These are phyloP conservation scores for Leishmania martiniquensis DNA, from an alignment of 208 protist genomes.

Conservation along the genomic window DNA sequence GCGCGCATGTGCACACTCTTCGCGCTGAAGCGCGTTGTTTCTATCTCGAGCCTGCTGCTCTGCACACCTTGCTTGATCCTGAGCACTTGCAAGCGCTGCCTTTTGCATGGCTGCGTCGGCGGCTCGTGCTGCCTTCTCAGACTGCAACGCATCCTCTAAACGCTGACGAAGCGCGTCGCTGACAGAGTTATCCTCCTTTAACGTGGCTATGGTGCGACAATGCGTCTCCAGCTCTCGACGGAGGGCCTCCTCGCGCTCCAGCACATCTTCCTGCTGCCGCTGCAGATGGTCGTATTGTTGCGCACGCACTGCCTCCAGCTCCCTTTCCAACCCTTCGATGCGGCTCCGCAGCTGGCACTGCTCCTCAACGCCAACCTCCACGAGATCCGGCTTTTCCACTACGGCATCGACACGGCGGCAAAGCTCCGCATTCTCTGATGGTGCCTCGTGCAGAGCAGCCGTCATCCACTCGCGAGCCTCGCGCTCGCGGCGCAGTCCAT, in stretches of 20 bases:
- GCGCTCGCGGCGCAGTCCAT: not conserved
- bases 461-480: not conserved
- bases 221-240: not conserved
- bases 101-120: not conserved
- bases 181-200: not conserved
- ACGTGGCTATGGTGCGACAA: not conserved
- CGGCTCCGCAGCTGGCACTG: not conserved
- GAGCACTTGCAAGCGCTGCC: not conserved
- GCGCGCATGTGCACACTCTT: constrained; percentile 13
- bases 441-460: not conserved
- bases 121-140: not conserved
- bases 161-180: not conserved
- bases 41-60: constrained; percentile 1
- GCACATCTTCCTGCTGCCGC: not conserved
- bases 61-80: not conserved
- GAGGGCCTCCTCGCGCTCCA: not conserved
- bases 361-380: not conserved
- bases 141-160: constrained; percentile 8
- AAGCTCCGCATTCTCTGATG: constrained; percentile 5
- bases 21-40: not conserved
- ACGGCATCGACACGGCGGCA: not conserved
- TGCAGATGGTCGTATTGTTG: not conserved
- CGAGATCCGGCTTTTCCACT: not conserved
- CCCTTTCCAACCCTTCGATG: constrained; percentile 2
- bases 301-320: constrained; percentile 3